Conservation (phyloP, 2,329 filamentous ascomycete species). For the Fusarium duplospermum region DNA sequence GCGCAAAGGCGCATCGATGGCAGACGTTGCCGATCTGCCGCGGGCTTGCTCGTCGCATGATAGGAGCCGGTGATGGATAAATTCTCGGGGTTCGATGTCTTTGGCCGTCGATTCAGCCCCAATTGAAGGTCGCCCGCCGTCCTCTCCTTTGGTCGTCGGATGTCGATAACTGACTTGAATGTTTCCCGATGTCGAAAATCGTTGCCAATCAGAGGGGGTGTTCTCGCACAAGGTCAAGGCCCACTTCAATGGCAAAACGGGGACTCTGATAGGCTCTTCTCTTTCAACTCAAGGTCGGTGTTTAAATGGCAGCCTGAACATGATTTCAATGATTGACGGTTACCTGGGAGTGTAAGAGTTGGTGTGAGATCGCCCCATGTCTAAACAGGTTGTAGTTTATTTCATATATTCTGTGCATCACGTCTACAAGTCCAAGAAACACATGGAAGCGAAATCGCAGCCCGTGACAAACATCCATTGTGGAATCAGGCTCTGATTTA, state of each 20-base stretch:
- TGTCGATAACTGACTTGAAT: constrained; percentile 22
- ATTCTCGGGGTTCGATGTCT: not conserved
- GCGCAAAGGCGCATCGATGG: constrained; percentile 56
- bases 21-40: constrained; percentile 54
- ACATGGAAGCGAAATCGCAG: not conserved
- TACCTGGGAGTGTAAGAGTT: not conserved
- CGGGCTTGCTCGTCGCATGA: constrained; percentile 54
- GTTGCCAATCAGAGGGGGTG: constrained; percentile 11
- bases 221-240: not conserved
- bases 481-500: constrained; percentile 6
- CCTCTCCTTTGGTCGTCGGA: constrained; percentile 1
- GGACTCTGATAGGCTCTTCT: not conserved
- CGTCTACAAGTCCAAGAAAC: not conserved
- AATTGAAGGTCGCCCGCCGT: not conserved
- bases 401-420: not conserved
- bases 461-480: not conserved
- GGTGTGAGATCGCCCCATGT: not conserved
- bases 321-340: not conserved
- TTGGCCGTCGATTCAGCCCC: not conserved
- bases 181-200: constrained; percentile 21
- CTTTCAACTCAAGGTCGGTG: not conserved
- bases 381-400: not conserved
- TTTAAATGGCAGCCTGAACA: not conserved
- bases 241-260: not conserved
- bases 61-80: constrained; percentile 3